These are phyloP conservation scores for Saccharomycopsis fermentans DNA, from an alignment of 805 yeast genomes.

Conservation along the genomic window DNA sequence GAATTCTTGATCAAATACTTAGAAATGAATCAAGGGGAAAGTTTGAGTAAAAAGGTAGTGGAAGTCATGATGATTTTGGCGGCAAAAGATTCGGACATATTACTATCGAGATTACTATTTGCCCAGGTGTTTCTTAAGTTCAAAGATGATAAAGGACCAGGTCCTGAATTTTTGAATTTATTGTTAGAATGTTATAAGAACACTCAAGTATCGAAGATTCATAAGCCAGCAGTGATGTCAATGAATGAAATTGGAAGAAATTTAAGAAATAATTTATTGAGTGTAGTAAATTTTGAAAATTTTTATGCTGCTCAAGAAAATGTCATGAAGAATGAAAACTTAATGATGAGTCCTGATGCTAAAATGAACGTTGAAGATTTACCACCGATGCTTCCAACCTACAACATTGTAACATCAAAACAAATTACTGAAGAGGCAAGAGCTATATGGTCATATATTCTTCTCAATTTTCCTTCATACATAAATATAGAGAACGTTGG, in stretches of 20 bases:
- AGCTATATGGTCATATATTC: conserved; percentile 59
- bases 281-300: conserved; percentile 29
- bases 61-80: conserved; percentile 67
- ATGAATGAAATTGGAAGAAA: conserved; percentile 36
- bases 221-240: conserved; percentile 28
- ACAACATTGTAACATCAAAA: conserved; percentile 29
- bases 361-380: conserved; percentile 12
- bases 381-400: conserved; percentile 66
- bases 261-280: conserved; percentile 38
- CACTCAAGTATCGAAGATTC: neutral
- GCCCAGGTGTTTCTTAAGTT: conserved; percentile 22
- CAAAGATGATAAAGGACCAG: conserved; percentile 10
- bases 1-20: conserved; percentile 58
- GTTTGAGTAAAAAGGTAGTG: conserved; percentile 34
- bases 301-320: neutral
- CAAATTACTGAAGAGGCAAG: conserved; percentile 62
- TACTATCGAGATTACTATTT: conserved; percentile 60
- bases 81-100: conserved; percentile 40
- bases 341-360: conserved; percentile 6
- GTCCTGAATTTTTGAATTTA: conserved; percentile 12
- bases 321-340: conserved; percentile 7
- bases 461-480: conserved; percentile 33
- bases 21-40: conserved; percentile 25
- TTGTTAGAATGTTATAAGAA: conserved; percentile 16
- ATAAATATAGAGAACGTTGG: conserved; percentile 37